Conservation (phyloP, 2,329 filamentous ascomycete species). For the Colletotrichum sojae region DNA sequence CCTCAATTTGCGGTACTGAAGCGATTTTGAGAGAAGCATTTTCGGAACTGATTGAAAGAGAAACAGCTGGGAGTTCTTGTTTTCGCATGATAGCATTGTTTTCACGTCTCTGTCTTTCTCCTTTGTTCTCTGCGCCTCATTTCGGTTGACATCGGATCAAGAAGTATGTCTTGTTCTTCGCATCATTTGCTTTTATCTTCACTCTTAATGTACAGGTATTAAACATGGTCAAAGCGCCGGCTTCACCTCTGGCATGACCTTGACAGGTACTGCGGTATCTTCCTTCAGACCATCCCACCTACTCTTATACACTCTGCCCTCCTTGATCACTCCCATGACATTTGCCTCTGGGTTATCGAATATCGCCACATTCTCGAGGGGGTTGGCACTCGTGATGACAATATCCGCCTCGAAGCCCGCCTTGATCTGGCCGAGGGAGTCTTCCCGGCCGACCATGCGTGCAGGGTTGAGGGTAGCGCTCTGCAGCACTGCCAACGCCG, state of each 20-base stretch:
- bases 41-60: no score
- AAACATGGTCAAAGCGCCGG: constrained; percentile 15
- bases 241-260: constrained; percentile 30
- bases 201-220: neutral
- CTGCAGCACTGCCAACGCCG: constrained; percentile 46
- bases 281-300: constrained; percentile 42
- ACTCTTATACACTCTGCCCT: constrained; percentile 59
- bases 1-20: neutral
- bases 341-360: constrained; percentile 61
- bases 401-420: constrained; percentile 67
- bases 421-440: constrained; percentile 64
- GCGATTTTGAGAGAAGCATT: neutral
- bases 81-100: no score
- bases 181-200: neutral
- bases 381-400: constrained; percentile 65
- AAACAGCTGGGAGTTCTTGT: no score
- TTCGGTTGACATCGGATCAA: no score
- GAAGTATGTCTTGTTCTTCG: no score
- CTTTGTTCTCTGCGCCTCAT: no score
- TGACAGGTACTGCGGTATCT: constrained; percentile 38
- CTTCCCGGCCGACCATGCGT: constrained; percentile 60
- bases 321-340: constrained; percentile 67
- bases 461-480: constrained; percentile 63
- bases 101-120: no score
- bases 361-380: constrained; percentile 66